Percentiles rank a stretch among this genome's conserved stretches.
These are phyloP conservation scores for Populus euphratica DNA, from an alignment of 345 rosid species.

Conservation along the genomic window DNA sequence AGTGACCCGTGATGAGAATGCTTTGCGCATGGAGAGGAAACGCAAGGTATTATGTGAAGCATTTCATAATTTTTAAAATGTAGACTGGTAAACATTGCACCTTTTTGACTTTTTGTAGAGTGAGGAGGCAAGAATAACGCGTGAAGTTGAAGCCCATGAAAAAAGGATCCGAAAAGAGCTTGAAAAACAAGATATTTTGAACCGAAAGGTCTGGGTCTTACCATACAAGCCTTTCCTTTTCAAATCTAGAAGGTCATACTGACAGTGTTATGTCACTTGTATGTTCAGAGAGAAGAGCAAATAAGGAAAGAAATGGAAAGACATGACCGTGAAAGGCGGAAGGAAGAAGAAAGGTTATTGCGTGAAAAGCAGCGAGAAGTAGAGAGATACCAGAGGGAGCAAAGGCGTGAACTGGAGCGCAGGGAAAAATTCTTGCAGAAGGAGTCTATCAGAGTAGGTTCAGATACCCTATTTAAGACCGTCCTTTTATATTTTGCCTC, in stretches of 20 bases:
- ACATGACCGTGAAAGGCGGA: slow-evolving; percentile 85
- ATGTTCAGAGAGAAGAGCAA: slow-evolving; percentile 72
- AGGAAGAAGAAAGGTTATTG: slow-evolving; percentile 81
- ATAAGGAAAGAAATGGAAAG: slow-evolving; percentile 80
- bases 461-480: background rate
- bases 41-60: slow-evolving; percentile 49
- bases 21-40: slow-evolving; percentile 55
- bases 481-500: background rate
- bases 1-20: slow-evolving; percentile 47
- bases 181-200: slow-evolving; percentile 73
- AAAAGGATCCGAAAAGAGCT: slow-evolving; percentile 81
- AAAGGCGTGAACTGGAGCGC: slow-evolving; percentile 80
- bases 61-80: background rate
- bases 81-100: slow-evolving; percentile 1
- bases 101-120: slow-evolving; percentile 37
- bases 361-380: slow-evolving; percentile 92
- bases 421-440: slow-evolving; percentile 83
- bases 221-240: slow-evolving; percentile 2
- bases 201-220: slow-evolving; percentile 60
- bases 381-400: slow-evolving; percentile 75
- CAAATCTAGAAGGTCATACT: slow-evolving; percentile 6
- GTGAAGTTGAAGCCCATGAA: slow-evolving; percentile 87
- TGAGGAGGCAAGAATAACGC: slow-evolving; percentile 81
- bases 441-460: slow-evolving; percentile 72
- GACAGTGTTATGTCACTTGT: slow-evolving; percentile 1